A percentile compares a stretch with the other conserved stretches of the same genome.
These are phyloP conservation scores for Russula vinacea DNA, from an alignment of 768 basidiomycete species.

Conservation along the genomic window DNA sequence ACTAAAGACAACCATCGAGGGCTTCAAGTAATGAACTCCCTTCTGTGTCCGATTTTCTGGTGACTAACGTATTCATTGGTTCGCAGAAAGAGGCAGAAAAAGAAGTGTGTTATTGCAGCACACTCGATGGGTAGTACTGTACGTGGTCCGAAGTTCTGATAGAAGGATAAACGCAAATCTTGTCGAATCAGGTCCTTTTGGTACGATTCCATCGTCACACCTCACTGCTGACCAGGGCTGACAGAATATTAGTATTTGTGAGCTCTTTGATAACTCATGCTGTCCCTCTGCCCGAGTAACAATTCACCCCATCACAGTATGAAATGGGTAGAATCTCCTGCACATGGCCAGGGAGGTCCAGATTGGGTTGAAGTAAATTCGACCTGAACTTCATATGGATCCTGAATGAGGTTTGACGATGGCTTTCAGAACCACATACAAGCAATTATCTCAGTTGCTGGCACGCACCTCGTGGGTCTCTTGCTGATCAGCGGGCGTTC, in stretches of 20 bases:
- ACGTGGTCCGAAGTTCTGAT: conserved; percentile 31
- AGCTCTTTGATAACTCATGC: conserved; percentile 34
- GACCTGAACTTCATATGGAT: background rate
- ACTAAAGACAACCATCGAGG: conserved; percentile 78
- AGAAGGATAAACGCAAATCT: background rate
- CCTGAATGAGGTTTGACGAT: background rate
- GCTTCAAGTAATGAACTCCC: conserved; percentile 51
- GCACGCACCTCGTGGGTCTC: conserved; percentile 71
- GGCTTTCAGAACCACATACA: conserved; percentile 71
- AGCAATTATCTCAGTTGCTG: conserved; percentile 78
- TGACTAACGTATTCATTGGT: background rate
- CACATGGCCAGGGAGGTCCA: conserved; percentile 75
- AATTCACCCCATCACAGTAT: conserved; percentile 47
- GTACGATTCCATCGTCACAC: conserved; percentile 36
- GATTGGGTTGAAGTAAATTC: conserved; percentile 83
- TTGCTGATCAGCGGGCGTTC: background rate
- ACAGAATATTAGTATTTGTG: conserved; percentile 71
- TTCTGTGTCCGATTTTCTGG: background rate
- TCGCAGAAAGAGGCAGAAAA: conserved; percentile 59
- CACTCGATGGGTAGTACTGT: conserved; percentile 88
- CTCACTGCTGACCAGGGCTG: background rate
- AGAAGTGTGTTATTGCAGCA: conserved; percentile 78
- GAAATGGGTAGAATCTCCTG: conserved; percentile 94
- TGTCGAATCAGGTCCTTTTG: conserved; percentile 40
- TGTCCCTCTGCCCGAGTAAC: background rate